Conservation (phyloP, 208 protist species). For the Tritrichomonas musculus region DNA sequence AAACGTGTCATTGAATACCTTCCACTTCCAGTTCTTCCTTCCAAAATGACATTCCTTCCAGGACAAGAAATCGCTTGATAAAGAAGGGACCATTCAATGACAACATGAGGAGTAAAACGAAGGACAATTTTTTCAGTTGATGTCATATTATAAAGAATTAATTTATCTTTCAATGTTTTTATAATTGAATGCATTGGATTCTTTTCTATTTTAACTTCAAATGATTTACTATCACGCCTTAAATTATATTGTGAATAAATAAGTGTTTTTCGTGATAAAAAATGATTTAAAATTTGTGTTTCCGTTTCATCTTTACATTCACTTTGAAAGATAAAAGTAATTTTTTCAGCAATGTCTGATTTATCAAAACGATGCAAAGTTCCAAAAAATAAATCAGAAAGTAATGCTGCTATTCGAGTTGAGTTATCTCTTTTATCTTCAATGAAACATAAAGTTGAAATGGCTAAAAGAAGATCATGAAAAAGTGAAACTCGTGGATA, state of each 20-base stretch:
- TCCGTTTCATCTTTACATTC: neutral
- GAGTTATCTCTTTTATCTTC: neutral
- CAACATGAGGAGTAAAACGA: neutral
- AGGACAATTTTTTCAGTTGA: neutral
- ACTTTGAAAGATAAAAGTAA: neutral
- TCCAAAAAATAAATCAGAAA: neutral
- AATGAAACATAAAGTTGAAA: neutral
- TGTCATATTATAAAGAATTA: neutral
- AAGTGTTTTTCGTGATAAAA: neutral
- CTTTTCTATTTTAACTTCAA: neutral
- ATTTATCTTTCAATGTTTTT: neutral
- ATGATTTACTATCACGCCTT: neutral
- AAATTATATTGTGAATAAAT: neutral
- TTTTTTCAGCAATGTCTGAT: neutral
- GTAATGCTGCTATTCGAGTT: neutral
- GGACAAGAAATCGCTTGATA: neutral
- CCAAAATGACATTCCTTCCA: neutral
- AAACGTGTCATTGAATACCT: neutral
- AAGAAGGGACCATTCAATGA: neutral
- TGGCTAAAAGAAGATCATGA: neutral
- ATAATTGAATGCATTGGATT: neutral
- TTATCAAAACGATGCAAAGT: neutral
- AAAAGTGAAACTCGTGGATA: neutral
- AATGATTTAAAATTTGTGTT: neutral
- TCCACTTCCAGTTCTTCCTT: neutral